Conservation (phyloP, 305 asterid genomes). For the Fraxinus paxiana region DNA sequence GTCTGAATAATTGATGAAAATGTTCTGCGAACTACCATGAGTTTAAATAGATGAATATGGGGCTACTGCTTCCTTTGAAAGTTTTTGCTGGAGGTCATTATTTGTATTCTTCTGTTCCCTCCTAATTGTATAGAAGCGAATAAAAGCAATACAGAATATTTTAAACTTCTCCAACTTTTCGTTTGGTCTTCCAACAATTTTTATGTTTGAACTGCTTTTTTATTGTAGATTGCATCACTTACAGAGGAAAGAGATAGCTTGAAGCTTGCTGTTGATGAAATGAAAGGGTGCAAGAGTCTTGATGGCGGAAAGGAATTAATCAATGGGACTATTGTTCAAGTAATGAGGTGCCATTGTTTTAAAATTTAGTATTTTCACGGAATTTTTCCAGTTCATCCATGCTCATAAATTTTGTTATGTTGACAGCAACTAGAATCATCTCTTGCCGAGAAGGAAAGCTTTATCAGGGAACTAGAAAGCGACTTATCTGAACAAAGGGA, state of each 20-base stretch:
- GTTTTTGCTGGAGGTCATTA: conserved; percentile 11
- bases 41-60: conserved; percentile 3
- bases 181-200: conserved; percentile 17
- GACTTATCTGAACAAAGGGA: conserved; percentile 57
- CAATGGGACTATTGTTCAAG: conserved; percentile 56
- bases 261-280: conserved; percentile 40
- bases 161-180: not conserved
- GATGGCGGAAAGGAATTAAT: conserved; percentile 50
- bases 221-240: conserved; percentile 57
- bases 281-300: conserved; percentile 46
- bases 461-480: conserved; percentile 63
- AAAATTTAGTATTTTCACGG: conserved; percentile 3
- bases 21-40: not conserved
- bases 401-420: conserved; percentile 28
- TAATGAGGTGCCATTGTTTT: conserved; percentile 21
- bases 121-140: conserved; percentile 8
- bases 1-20: not conserved
- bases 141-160: conserved; percentile 11
- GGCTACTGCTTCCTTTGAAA: not conserved
- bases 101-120: conserved; percentile 10
- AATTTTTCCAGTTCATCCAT: conserved; percentile 20
- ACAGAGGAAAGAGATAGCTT: conserved; percentile 69
- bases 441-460: conserved; percentile 66
- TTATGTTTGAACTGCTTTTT: conserved; percentile 30
- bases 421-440: conserved; percentile 79